phyloP scores from a whole-genome alignment of 768 basidiomycete species.

The Clathrus columnatus region DNA sequence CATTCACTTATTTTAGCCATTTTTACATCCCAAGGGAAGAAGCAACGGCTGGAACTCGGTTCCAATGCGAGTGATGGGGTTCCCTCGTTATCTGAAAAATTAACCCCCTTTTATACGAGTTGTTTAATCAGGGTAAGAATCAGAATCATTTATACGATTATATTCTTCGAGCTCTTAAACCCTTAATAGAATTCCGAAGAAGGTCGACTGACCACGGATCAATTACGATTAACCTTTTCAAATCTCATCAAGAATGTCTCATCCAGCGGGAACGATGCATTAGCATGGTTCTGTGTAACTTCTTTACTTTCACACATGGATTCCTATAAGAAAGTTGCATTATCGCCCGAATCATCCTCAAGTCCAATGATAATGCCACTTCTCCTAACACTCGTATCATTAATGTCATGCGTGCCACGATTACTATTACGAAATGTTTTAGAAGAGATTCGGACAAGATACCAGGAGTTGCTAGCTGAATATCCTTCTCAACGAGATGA shows the following conservation, averaged over 20 bases:
- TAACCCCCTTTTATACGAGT: slow-evolving; percentile 67
- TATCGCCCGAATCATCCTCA: slow-evolving; percentile 9
- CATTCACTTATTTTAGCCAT: slow-evolving; percentile 77
- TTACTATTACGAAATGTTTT: slow-evolving; percentile 47
- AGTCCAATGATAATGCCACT: slow-evolving; percentile 30
- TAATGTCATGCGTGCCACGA: slow-evolving; percentile 53
- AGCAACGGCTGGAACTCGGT: slow-evolving; percentile 9
- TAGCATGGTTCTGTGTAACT: slow-evolving; percentile 66
- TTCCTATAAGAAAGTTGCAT: slow-evolving; percentile 16
- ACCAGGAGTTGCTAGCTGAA: slow-evolving; percentile 21
- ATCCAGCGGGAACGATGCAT: slow-evolving; percentile 31
- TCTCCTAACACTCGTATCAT: slow-evolving; percentile 56
- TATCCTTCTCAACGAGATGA: slow-evolving; percentile 19
- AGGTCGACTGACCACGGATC: slow-evolving; percentile 49
- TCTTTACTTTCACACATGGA: slow-evolving; percentile 42
- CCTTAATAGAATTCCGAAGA: slow-evolving; percentile 52
- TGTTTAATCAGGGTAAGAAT: slow-evolving; percentile 59
- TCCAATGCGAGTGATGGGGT: slow-evolving; percentile 18
- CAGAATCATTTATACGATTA: neutral
- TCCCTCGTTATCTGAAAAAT: slow-evolving; percentile 37
- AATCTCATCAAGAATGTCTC: slow-evolving; percentile 57
- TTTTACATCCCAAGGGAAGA: slow-evolving; percentile 45
- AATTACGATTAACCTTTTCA: slow-evolving; percentile 69
- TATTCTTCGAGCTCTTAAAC: neutral
- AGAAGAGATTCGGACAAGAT: slow-evolving; percentile 30